These are phyloP conservation scores for Fusarium subglutinans DNA, from an alignment of 2,329 filamentous ascomycete genomes.

Conservation along the genomic window DNA sequence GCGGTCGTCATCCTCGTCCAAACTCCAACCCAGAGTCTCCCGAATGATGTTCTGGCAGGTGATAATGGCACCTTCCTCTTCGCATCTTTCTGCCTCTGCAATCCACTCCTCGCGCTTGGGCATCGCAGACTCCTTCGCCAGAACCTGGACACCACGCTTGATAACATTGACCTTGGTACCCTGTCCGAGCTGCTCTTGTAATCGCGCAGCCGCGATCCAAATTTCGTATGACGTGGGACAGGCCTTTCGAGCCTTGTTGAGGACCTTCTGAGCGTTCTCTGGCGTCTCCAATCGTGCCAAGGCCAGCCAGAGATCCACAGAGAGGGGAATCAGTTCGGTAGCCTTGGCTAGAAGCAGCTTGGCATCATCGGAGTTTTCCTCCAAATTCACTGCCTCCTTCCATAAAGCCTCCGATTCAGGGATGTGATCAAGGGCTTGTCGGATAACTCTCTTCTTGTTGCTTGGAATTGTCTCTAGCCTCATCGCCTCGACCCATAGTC, in stretches of 20 bases:
- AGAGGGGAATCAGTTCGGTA: conserved; percentile 92
- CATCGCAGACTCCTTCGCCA: conserved; percentile 95
- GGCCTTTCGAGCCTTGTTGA: conserved; percentile 94
- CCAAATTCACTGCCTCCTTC: conserved; percentile 96
- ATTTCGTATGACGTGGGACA: conserved; percentile 93
- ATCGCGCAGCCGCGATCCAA: conserved; percentile 91
- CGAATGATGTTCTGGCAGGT: conserved; percentile 91
- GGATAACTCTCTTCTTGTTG: conserved; percentile 91
- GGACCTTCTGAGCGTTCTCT: conserved; percentile 91
- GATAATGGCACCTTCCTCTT: conserved; percentile 86
- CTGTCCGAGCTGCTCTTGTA: conserved; percentile 88
- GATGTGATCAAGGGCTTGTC: conserved; percentile 90
- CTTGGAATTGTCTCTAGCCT: conserved; percentile 83
- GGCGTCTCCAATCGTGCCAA: conserved; percentile 88
- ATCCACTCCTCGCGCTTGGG: conserved; percentile 98
- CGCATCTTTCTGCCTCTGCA: conserved; percentile 90
- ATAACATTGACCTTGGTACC: conserved; percentile 87
- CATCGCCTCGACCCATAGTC: conserved; percentile 95
- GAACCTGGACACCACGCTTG: conserved; percentile 88
- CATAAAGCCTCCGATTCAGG: conserved; percentile 96
- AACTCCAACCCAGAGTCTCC: conserved; percentile 89
- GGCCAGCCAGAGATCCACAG: conserved; percentile 94
- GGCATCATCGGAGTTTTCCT: conserved; percentile 89
- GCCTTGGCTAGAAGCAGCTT: conserved; percentile 91
- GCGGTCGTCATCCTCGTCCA: conserved; percentile 96